Base-by-base conservation (phyloP, 1,284 basidiomycete species). In the Earliella scabrosa region DNA sequence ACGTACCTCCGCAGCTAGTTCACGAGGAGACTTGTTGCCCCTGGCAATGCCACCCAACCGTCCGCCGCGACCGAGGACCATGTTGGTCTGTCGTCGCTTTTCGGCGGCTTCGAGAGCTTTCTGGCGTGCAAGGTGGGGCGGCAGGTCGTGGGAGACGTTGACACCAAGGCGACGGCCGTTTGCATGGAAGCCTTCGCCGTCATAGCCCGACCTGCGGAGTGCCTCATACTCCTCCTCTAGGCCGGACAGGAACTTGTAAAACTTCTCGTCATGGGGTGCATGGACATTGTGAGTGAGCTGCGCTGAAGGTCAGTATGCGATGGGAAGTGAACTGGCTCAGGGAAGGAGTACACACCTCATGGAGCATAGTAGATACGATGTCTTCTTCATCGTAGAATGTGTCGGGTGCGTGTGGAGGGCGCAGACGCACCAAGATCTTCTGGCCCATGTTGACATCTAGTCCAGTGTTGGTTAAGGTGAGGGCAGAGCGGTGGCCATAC, bases 231-330 rank as follows among this genome's bases (percentile, higher is more conserved):
- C 93, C 48, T 93, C 87, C 66, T 94, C 87, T 4, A 97, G 77
- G 21, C 79, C 82, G 9, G 83, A 79, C 1, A 96, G 82, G 56
- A 88, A 85, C 59, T 89, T 90, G 77, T 95, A 94, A 68, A 90
- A 91, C 51, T 82, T 81, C 24, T 91, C 87, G 63, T 96, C 90
- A 66, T 96, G 94, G 2, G 92, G 89, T 1, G 92, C 91, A 68
- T 93, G 90, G 6, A 90, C 85, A 66, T 93, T 95, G 69, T 96
- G 94, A 0, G 93, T 90, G 31, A 96, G 85, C 89, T 93, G 57
- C 27, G 14, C 11, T 21, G 27, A 24, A 20, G 3, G 36, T 24
- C 29, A 34, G 39, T n/a, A 45, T 31, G 35, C 34, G 20, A 20
- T 27, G 20, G n/a, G 34, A 36, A 23, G 31, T 11, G 29, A 29